These are phyloP conservation scores for Sporothrix dimorphospora DNA, from an alignment of 2,329 filamentous ascomycete genomes.

Conservation along the genomic window DNA sequence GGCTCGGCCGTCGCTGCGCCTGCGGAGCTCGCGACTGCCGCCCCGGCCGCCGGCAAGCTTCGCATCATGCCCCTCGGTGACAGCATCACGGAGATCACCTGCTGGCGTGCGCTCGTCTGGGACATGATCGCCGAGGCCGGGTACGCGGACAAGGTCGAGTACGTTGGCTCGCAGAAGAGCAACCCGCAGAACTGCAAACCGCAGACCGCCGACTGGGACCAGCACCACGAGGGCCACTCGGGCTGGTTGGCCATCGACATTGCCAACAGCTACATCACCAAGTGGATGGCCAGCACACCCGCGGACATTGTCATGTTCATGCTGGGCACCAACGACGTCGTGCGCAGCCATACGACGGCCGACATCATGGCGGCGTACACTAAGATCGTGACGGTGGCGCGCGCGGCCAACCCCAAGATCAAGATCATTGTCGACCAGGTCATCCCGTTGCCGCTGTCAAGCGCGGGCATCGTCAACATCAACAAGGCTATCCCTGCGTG, in stretches of 20 bases:
- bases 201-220: conserved; percentile 42
- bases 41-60: conserved; percentile 14
- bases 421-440: conserved; percentile 49
- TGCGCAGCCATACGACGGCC: conserved; percentile 38
- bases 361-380: conserved; percentile 47
- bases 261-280: conserved; percentile 45
- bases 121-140: conserved; percentile 43
- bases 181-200: conserved; percentile 45
- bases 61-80: conserved; percentile 46
- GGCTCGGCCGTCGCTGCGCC: conserved; percentile 17
- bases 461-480: conserved; percentile 36
- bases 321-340: conserved; percentile 52
- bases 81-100: conserved; percentile 51
- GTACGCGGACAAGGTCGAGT: conserved; percentile 44
- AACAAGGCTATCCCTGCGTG: conserved; percentile 39
- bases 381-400: conserved; percentile 45
- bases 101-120: conserved; percentile 50
- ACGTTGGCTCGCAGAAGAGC: conserved; percentile 47
- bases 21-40: neutral
- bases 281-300: conserved; percentile 44
- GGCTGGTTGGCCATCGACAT: conserved; percentile 50
- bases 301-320: conserved; percentile 52
- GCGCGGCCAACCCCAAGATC: conserved; percentile 43
- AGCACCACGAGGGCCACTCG: conserved; percentile 50
- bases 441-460: conserved; percentile 43